These are phyloP conservation scores for Colletotrichum lentis DNA, from an alignment of 2,329 filamentous ascomycete genomes.

Conservation along the genomic window DNA sequence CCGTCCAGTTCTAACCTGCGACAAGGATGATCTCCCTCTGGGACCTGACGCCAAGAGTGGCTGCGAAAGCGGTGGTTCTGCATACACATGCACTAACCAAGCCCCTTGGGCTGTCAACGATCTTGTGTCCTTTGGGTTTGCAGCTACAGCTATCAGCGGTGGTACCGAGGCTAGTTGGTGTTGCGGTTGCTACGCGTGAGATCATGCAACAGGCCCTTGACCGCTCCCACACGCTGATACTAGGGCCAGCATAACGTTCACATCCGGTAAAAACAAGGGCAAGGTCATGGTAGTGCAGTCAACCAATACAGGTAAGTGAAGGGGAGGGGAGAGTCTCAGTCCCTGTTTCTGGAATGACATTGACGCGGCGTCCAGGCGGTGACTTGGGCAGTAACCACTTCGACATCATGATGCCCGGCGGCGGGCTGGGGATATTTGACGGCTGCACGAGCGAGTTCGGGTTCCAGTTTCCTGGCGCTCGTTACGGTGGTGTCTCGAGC, in stretches of 20 bases:
- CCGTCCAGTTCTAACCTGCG: constrained; percentile 61
- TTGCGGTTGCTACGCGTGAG: constrained; percentile 68
- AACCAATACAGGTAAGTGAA: constrained; percentile 61
- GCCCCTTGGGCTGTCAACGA: constrained; percentile 69
- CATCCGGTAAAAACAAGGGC: constrained; percentile 59
- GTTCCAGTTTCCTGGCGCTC: constrained; percentile 51
- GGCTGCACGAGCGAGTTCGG: constrained; percentile 60
- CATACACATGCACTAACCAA: constrained; percentile 70
- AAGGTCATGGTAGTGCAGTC: constrained; percentile 72
- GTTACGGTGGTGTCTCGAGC: constrained; percentile 65
- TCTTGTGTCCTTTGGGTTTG: constrained; percentile 68
- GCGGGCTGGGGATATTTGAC: constrained; percentile 63
- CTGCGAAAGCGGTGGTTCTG: constrained; percentile 62
- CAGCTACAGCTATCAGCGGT: constrained; percentile 65
- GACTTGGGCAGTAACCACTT: constrained; percentile 67
- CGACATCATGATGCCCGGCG: constrained; percentile 64
- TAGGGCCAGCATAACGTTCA: constrained; percentile 60
- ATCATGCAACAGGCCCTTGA: neutral
- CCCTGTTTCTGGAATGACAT: neutral
- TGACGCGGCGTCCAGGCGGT: constrained; percentile 45
- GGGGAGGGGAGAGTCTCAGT: neutral
- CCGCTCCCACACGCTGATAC: constrained; percentile 6
- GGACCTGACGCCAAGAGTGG: constrained; percentile 59
- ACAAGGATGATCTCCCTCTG: constrained; percentile 63
- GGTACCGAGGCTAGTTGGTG: constrained; percentile 69